These are phyloP conservation scores for Lindgomyces ingoldianus DNA, from an alignment of 495 filamentous ascomycete species.

Conservation along the genomic window DNA sequence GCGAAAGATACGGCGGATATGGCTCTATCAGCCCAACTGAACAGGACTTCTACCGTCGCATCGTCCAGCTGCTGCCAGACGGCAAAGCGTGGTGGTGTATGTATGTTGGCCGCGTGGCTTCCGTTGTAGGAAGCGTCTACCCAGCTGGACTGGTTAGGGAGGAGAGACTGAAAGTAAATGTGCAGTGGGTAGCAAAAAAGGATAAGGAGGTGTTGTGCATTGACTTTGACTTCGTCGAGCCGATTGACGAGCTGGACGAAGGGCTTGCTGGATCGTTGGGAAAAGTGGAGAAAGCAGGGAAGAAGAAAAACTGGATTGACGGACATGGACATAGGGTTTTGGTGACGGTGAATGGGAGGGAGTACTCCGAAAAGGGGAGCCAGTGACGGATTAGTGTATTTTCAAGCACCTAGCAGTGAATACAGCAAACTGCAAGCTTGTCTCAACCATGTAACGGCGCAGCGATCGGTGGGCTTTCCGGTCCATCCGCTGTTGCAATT, in stretches of 20 bases:
- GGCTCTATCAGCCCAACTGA: slow-evolving; percentile 58
- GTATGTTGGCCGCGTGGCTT: slow-evolving; percentile 60
- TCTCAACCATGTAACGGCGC: not conserved
- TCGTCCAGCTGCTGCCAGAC: slow-evolving; percentile 51
- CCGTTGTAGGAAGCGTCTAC: slow-evolving; percentile 50
- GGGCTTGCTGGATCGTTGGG: slow-evolving; percentile 46
- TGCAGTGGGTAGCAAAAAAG: slow-evolving; percentile 27
- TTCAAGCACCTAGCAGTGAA: not conserved
- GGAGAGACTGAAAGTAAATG: slow-evolving; percentile 22
- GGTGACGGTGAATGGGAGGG: slow-evolving; percentile 25
- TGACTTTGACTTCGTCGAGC: slow-evolving; percentile 32
- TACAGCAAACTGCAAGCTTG: not conserved
- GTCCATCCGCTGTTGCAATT: not conserved
- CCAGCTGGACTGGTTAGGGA: slow-evolving; percentile 55
- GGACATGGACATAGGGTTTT: slow-evolving; percentile 31
- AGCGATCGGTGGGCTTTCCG: not conserved
- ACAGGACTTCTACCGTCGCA: slow-evolving; percentile 48
- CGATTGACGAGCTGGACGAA: slow-evolving; percentile 34
- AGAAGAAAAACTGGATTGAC: slow-evolving; percentile 59
- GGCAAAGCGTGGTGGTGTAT: slow-evolving; percentile 62
- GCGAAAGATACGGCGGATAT: slow-evolving; percentile 71
- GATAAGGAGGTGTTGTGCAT: slow-evolving; percentile 41
- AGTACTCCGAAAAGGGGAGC: not conserved
- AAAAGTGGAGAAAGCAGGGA: slow-evolving; percentile 58
- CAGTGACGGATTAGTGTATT: no score